phyloP scores from a whole-genome alignment of 345 rosid genomes.

The Aquilaria yunnanensis region DNA sequence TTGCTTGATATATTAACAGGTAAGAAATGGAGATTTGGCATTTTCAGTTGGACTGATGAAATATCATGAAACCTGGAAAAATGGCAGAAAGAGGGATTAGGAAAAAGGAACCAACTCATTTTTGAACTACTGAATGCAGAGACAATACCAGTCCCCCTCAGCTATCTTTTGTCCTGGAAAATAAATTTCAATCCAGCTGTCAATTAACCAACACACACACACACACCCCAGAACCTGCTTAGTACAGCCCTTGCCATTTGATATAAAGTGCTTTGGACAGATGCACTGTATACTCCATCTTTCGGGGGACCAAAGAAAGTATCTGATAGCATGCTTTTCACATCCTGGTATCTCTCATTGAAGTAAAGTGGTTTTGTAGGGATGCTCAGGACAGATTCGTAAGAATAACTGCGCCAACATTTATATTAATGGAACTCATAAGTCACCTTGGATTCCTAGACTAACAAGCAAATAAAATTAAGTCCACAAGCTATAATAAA shows the following conservation, averaged over 20 bases:
- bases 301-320: conserved; percentile 82
- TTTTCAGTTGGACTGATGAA: conserved; percentile 60
- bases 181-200: too few relatives aligned
- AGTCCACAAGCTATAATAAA: too few relatives aligned
- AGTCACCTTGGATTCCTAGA: not conserved
- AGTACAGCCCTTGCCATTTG: conserved; percentile 79
- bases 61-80: conserved; percentile 62
- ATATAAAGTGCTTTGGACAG: conserved; percentile 93
- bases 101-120: too few relatives aligned
- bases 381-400: conserved; percentile 51
- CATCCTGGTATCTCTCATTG: conserved; percentile 48
- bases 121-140: conserved; percentile 1
- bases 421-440: conserved; percentile 6
- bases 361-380: conserved; percentile 62
- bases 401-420: conserved; percentile 57
- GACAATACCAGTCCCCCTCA: not conserved
- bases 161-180: too few relatives aligned
- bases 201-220: not conserved
- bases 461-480: not conserved
- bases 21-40: conserved; percentile 91
- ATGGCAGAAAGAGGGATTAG: not conserved
- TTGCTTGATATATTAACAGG: conserved; percentile 79
- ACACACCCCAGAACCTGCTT: conserved; percentile 36
- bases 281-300: conserved; percentile 86
- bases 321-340: conserved; percentile 46